phyloP scores from a whole-genome alignment of 345 rosid genomes.

The Ceriops zippeliana region DNA sequence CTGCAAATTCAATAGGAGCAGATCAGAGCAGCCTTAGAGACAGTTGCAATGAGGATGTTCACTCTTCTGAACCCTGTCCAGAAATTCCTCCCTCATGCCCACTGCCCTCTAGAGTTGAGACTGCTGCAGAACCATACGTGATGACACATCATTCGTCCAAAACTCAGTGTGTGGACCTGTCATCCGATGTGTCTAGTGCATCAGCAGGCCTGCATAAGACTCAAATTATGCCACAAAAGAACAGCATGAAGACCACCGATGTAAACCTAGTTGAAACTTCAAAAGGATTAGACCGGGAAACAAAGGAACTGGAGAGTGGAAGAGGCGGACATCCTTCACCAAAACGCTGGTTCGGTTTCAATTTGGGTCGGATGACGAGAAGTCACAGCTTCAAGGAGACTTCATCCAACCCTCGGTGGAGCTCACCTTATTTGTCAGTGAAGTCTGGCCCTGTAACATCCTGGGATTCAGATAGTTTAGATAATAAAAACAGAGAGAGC shows the following conservation, averaged over 20 bases:
- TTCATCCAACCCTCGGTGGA: constrained; percentile 42
- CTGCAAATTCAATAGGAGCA: constrained; percentile 26
- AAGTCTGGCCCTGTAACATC: constrained; percentile 57
- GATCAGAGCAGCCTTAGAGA: constrained; percentile 28
- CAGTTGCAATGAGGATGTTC: constrained; percentile 24
- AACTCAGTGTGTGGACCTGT: constrained; percentile 22
- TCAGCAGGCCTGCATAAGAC: constrained; percentile 12
- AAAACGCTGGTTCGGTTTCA: constrained; percentile 69
- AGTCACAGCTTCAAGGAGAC: constrained; percentile 77
- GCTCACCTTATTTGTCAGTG: constrained; percentile 40
- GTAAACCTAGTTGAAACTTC: constrained; percentile 33
- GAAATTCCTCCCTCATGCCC: constrained; percentile 53
- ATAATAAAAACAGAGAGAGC: constrained; percentile 40
- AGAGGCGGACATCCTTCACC: constrained; percentile 54
- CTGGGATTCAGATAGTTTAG: constrained; percentile 31
- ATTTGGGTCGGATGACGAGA: constrained; percentile 62
- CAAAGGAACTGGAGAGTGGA: constrained; percentile 25
- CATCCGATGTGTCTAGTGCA: constrained; percentile 26
- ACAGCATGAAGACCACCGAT: constrained; percentile 12
- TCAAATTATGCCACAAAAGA: constrained; percentile 17
- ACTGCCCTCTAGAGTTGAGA: constrained; percentile 37
- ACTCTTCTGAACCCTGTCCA: constrained; percentile 26
- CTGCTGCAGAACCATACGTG: constrained; percentile 25
- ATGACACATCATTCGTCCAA: constrained; percentile 12
- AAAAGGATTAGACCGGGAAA: constrained; percentile 41